Evolutionary conservation across 2,329 filamentous ascomycete species (phyloP).

Genomic region (Fusarium sp.): DNA sequence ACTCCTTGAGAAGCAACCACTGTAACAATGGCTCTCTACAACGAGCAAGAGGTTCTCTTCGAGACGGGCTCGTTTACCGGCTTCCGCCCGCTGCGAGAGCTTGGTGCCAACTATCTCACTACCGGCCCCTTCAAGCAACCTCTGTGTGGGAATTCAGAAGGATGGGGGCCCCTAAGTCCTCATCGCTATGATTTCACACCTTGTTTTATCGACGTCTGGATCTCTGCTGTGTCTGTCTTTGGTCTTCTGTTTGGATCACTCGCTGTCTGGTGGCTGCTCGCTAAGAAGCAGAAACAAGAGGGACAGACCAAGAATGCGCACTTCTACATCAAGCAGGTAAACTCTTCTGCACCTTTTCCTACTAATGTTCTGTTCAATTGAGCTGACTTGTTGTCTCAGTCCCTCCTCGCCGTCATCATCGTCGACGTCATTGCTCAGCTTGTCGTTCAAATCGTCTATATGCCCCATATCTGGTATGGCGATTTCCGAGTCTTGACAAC

Average conservation of each 20-base stretch:
- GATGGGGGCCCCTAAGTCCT: slow-evolving; percentile 93
- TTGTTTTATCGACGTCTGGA: slow-evolving; percentile 94
- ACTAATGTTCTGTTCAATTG: neutral
- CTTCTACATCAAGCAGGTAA: slow-evolving; percentile 90
- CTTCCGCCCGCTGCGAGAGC: slow-evolving; percentile 57
- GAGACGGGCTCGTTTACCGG: slow-evolving; percentile 70
- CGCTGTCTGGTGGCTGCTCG: slow-evolving; percentile 82
- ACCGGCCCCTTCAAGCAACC: slow-evolving; percentile 67
- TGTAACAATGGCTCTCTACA: slow-evolving; percentile 43
- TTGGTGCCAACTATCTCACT: slow-evolving; percentile 68
- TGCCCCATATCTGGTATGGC: slow-evolving; percentile 73
- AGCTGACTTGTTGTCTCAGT: slow-evolving; percentile 43
- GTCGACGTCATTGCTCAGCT: slow-evolving; percentile 76
- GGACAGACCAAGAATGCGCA: slow-evolving; percentile 84
- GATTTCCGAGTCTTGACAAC: slow-evolving; percentile 91
- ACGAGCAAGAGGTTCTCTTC: slow-evolving; percentile 57
- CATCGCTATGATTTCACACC: slow-evolving; percentile 93
- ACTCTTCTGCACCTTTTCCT: neutral
- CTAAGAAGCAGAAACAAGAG: slow-evolving; percentile 67
- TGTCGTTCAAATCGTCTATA: slow-evolving; percentile 75
- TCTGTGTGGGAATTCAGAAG: slow-evolving; percentile 87
- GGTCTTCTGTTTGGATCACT: slow-evolving; percentile 79
- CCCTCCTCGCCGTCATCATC: slow-evolving; percentile 72
- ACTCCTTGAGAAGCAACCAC: slow-evolving; percentile 6
- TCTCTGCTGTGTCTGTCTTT: slow-evolving; percentile 78